Base-by-base conservation (phyloP, 495 filamentous ascomycete species). In the Penicillium cataractarum region DNA sequence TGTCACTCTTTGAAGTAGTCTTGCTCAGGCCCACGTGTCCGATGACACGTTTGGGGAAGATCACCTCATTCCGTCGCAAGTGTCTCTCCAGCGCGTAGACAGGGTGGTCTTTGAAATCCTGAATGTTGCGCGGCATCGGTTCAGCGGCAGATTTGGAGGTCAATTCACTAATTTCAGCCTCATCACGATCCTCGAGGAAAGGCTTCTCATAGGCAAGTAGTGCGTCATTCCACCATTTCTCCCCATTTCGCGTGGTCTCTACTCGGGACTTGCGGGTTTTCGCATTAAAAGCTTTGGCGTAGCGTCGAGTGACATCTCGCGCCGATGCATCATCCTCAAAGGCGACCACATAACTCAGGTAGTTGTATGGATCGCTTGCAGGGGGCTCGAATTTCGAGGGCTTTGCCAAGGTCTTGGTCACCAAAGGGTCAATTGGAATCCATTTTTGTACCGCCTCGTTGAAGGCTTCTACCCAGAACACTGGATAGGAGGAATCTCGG, bases 381-480 rank as follows among this genome's bases (percentile, higher is more conserved):
- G 96, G 91, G 0, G 95, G 95, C 67, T 97, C 94, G 35, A 97
- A 81, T 65, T 84, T 87, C 4, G 82, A 82, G 2, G 92, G 86
- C 65, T 90, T 93, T 66, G 84, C 88, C 29, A 93, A 83, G 0
- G 91, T 88, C 40, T 80, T 78, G 3, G 92, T 97, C 32, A 93
- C 91, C 4, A 97, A 70, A 0, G 94, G 90, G 68, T 99, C 96
- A 26, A 95, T 84, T 1, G 92, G 84, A 53, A 96, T 83, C 93
- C 93, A 98, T 81, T 92, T 96, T 70, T 97, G 90, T 32, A 89
- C 80, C 15, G 88, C 90, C 58, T 86, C 79, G 67, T 97, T 91
- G 67, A 96, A 92, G 3, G 90, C 89, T 75, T 99, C 95, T 2
- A 97, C 88, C 95, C 95, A 99, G 71, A 90, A 97, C 6, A 98